Base-by-base conservation (phyloP, 2,329 filamentous ascomycete species). In the Aureobasidium sp. region DNA sequence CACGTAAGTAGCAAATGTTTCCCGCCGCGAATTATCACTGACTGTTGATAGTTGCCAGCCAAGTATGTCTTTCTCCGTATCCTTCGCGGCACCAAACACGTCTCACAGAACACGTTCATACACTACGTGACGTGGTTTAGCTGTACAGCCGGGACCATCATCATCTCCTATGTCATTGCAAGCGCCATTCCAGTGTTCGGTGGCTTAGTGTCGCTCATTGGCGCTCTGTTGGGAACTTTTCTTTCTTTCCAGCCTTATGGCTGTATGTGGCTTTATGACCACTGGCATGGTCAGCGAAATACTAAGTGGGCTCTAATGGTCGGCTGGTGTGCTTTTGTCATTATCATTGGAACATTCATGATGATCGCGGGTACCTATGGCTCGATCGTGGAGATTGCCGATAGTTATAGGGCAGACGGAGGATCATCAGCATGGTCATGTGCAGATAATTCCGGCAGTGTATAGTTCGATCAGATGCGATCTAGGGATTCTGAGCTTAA, bases 311-410 rank as follows among this genome's bases (percentile, higher is more conserved):
- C 60, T 21, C 21, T 64, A 3, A 65, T 65, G 60, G 67, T 66
- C n/a, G 42, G 34, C 30, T 69, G 63, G 64, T 63, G 64, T 39
- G 39, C 62, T 6, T 75, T 75, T 49, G 68, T 78, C 6, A 67
- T 78, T 25, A 68, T 78, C 7, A 67, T 78, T 25, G 76, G 77
- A 3, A 70, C 65, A 0, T 80, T 79, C 62, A 63, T 79, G 9
- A 79, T 75, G 70, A 66, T 79, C 48, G 74, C 70, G 4, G 78
- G 77, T 1, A 79, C 77, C 0, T 80, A 79, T 53, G 77, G 76
- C 0, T 76, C 76, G 0, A 67, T 80, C 5, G 68, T 76, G 8
- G 70, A 66, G 3, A 77, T 78, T 36, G 71, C 75, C 6, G 69
- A 74, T 6, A 68, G 69, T 1, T 76, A 78, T 60, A 67, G 68